Base-by-base conservation (phyloP, 2,329 filamentous ascomycete species). In the Elsinoe australis region DNA sequence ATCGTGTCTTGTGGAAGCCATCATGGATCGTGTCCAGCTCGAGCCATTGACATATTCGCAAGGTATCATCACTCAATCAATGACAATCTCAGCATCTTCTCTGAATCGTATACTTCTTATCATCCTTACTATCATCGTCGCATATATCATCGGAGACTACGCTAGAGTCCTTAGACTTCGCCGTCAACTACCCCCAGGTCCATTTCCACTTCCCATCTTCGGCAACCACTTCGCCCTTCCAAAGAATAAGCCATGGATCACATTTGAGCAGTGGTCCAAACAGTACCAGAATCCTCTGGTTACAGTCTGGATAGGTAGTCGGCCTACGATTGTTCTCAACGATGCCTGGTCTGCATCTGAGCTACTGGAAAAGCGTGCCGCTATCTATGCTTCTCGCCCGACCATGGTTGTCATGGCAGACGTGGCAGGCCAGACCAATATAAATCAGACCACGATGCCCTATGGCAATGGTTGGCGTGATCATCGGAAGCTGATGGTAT, bases 331-430 rank as follows among this genome's bases (percentile, higher is more conserved):
- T n/a, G 38, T 53, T 14, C 45, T 51, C 18, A 52, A 51, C 45
- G 60, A 63, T 35, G 59, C 61, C 7, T 61, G 57, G 56, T 50
- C 53, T 2, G 56, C 60, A 4, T 58, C 52, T 12, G 62, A 64
- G 19, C 46, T 64, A 22, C 52, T 64, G 19, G 60, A 65, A 46
- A 64, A 63, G 49, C 55, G 61, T 7, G 58, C 61, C 4, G 54
- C 52, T 7, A 62, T 63, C 41, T 65, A 61, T 49, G 59, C 61
- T 2, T 59, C 56, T 7, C 52, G 60, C 10, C 60, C 58, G 18
- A 56, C 53, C 3, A 57, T 62, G 55, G 52, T 62, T 3, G 58
- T 60, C 18, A 60, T 63, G 44, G 60, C 57, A n/a, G 61, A 63
- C 21, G 22, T 47, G 17, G 18, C 35, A 3, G 32, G 35, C 15